Evolutionary conservation across 495 filamentous ascomycete genomes (phyloP), one percentile per base, ranked within the genome.

Genomic region (Penicillium coprophilum): DNA sequence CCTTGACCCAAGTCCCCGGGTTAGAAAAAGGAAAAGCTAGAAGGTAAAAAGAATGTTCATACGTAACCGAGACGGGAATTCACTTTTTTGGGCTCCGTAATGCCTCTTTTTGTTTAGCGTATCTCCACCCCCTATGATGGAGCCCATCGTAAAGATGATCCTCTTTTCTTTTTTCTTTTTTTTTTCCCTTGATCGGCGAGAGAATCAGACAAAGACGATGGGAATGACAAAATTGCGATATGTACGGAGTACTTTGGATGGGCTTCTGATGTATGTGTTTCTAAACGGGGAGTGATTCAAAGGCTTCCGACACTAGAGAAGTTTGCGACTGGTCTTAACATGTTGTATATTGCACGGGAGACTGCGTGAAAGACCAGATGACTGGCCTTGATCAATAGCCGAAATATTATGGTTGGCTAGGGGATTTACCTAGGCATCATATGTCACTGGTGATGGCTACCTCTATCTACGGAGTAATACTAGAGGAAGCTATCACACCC

Each of bases 1-100:
- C 24, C 45, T 47, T 24, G 44, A 66, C 53, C 64, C 64, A 66
- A 45, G 30, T 17, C 19, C 44, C 41, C 55, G 65, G 63, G 61
- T 27, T 5, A 46, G 34, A 53, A 32, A 53, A 63, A 70, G 67
- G 71, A 70, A 73, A 54, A 59, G 63, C 71, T 73, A 73, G 71
- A 73, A 73, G 71, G 54, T 39, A 44, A 63, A 65, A 73, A 73
- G 70, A 72, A 71, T 69, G 68, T 62, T 66, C 63, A 66, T 66
- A 70, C 68, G 69, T 72, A 74, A 72, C 64, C 62, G 66, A 71
- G 61, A 63, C 65, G 55, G 56, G 63, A 55, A 66, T 67, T 66
- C 57, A 64, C 60, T 59, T 66, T 55, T 47, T 62, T 61, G 44
- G 50, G 55, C 15, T 56, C 54, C 46, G 55, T 59, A 54, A 55